Percentiles rank a stretch among this genome's conserved stretches.
phyloP scores from a whole-genome alignment of 768 basidiomycete species.

The Imleria badia region DNA sequence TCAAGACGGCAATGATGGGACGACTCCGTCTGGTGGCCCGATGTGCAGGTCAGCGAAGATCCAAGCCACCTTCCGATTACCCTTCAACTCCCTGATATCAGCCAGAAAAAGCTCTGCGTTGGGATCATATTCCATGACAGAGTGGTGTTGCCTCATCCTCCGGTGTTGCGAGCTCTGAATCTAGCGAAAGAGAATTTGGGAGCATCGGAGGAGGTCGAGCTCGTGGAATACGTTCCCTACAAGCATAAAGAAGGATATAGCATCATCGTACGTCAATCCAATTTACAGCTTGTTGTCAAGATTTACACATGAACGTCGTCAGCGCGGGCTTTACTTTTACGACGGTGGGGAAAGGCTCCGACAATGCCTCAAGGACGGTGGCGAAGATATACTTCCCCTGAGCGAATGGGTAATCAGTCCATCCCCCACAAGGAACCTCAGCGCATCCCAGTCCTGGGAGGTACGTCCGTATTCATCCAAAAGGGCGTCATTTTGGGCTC shows the following conservation, averaged over 20 bases:
- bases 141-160: constrained; percentile 41
- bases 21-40: constrained; percentile 14
- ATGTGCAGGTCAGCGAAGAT: constrained; percentile 35
- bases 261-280: constrained; percentile 28
- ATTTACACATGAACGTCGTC: not conserved
- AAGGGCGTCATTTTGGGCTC: not conserved
- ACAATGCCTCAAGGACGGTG: constrained; percentile 23
- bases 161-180: constrained; percentile 41
- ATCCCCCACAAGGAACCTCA: constrained; percentile 26
- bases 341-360: constrained; percentile 37
- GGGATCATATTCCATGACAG: constrained; percentile 36
- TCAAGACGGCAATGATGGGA: constrained; percentile 27
- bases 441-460: constrained; percentile 29
- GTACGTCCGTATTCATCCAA: constrained; percentile 11
- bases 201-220: constrained; percentile 33
- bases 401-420: constrained; percentile 37
- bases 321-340: constrained; percentile 39
- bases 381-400: constrained; percentile 37
- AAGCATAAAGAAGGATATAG: constrained; percentile 34
- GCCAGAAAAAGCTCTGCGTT: constrained; percentile 30
- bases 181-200: constrained; percentile 36
- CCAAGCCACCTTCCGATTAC: constrained; percentile 34
- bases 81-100: constrained; percentile 22
- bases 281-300: no score
- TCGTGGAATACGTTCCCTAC: constrained; percentile 37